Base-by-base conservation (phyloP, 306 rosid genomes). In the Prunus davidiana region DNA sequence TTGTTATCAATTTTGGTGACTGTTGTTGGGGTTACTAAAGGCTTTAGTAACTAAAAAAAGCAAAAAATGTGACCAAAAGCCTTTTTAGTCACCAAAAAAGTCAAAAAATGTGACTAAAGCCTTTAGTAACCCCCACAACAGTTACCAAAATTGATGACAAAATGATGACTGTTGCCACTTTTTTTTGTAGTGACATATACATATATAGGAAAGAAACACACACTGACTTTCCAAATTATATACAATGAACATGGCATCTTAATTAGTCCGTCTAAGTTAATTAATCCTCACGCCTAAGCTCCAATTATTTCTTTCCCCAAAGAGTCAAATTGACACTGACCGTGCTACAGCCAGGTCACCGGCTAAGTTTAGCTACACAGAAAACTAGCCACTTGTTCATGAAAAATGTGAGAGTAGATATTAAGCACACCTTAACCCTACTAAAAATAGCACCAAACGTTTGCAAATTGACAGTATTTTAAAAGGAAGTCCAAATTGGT, bases 301-400 rank as follows among this genome's bases (percentile, higher is more conserved):
- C 28, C 46, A 60, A 61, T 45, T 41, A 73, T 73, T 45, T 28
- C 43, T 22, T 22, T 38, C 13, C 54, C 60, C 47, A 18, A 6
- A 61, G 47, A 9, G 19, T 73, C 41, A 47, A 73, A 24, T 73
- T 73, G 69, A 46, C 69, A 73, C 32, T 61, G 8, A 46, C 61
- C 58, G n/a, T 73, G 60, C 69, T 46, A 46, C 60, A 73, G 60
- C 77, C 46, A 61, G 32, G 69, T 73, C 30, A 27, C 69, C 77
- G 19, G 47, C 58, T 19, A 45, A 28, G 55, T 61, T 43, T 43
- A 45, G n/a, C 20, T 1, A 73, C 47, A 10, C 61, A 73, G 46
- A 16, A 73, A 72, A 60, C 69, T 52, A 27, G n/a, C 77, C 69
- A 61, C 77, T 73, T 60, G 60, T 45, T 60, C 25, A 22, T 16